phyloP scores from a whole-genome alignment of 2,329 filamentous ascomycete genomes.

The Colletotrichum camelliae region DNA sequence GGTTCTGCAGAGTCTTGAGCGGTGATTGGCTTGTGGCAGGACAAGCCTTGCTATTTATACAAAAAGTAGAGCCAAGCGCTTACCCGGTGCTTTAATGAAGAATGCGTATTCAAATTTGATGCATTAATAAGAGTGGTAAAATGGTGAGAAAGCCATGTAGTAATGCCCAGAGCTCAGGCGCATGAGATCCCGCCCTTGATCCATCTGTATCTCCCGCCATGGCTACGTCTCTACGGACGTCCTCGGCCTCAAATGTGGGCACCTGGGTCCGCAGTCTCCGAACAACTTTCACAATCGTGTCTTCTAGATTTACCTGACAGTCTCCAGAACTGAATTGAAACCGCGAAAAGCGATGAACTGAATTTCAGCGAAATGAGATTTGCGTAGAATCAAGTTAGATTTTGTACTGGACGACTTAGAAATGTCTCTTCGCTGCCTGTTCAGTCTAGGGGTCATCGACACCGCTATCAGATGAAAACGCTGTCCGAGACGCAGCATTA shows the following conservation, averaged over 20 bases:
- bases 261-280: not conserved
- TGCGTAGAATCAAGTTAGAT: too few relatives aligned
- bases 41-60: not conserved
- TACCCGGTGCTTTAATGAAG: not conserved
- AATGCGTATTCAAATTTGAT: not conserved
- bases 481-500: rapidly evolving
- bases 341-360: too few relatives aligned
- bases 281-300: not conserved
- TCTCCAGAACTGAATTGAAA: not conserved
- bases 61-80: not conserved
- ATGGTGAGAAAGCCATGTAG: not conserved
- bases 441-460: too few relatives aligned
- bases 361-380: too few relatives aligned
- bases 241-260: not conserved
- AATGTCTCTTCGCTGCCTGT: too few relatives aligned
- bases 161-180: not conserved
- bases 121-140: not conserved
- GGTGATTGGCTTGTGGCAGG: not conserved
- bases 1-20: not conserved
- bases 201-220: not conserved
- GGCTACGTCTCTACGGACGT: not conserved
- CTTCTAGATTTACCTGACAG: rapidly evolving
- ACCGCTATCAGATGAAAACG: not conserved
- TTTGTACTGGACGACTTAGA: too few relatives aligned
- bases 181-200: not conserved